Evolutionary conservation across 169 alveolate genomes (phyloP), one percentile per base, ranked within the genome.

Genomic region (Cryptosporidium baileyi): DNA sequence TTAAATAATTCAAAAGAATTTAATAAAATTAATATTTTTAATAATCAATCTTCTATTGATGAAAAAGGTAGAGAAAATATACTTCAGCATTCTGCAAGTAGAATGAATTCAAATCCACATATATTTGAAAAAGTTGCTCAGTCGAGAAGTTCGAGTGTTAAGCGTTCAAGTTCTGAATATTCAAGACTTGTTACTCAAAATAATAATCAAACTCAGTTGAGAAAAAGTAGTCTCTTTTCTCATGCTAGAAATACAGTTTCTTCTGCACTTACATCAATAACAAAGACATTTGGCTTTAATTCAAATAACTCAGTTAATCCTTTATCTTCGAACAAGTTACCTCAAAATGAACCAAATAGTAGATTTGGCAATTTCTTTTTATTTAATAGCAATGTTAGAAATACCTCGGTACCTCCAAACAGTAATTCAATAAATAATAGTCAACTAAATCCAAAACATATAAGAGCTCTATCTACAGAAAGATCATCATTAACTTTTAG

Each of bases 191-290:
- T 26, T 51, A 36, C 60, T 43, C 49, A 41, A 13, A 26, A 45
- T 6, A 30, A 13, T 13, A 24, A 8, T 19, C 65, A 36, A 17
- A 67, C 80, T 17, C 5, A n/a, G 0, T 4, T 30, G 15, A 28
- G 19, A 5, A 51, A 22, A 54, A 44, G 34, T 26, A 60, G 67
- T 6, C 36, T 74, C 63, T 74, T 74, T 40, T 54, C 85, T 4
- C 22, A 36, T 43, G 85, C 85, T 9, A 74, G 67, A 74, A 74
- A 57, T 38, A 74, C 52, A 15, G 85, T 74, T 4, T 54, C 65
- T 57, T 74, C 85, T 19, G 85, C 85, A 52, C 38, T 74, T 9
- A 26, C 85, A 54, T 74, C 85, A n/a, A 36, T 74, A 6, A 57
- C 85, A 34, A 74, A 60, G 41, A 54, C 85, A 7, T 36, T 74